Percentiles rank a stretch among this genome's conserved stretches.
These are phyloP conservation scores for Gymnopilus junonius DNA, from an alignment of 768 basidiomycete species.

Conservation along the genomic window DNA sequence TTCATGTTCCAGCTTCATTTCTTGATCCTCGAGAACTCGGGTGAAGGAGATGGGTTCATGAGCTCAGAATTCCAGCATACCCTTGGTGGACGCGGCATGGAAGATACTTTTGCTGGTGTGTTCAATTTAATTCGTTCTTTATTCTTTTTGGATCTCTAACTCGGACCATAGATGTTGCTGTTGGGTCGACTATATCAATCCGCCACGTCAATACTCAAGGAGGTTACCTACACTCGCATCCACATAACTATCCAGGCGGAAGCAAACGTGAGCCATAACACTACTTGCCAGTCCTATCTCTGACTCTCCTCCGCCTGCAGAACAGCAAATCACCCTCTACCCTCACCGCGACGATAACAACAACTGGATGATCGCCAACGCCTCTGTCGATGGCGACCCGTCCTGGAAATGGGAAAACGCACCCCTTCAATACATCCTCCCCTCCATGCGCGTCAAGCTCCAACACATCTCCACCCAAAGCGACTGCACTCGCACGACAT, in stretches of 20 bases:
- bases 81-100: slow-evolving; percentile 85
- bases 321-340: slow-evolving; percentile 99
- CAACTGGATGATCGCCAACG: slow-evolving; percentile 85
- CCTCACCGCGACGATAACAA: slow-evolving; percentile 99
- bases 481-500: slow-evolving; percentile 94
- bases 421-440: slow-evolving; percentile 66
- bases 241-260: slow-evolving; percentile 87
- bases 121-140: too few species aligned
- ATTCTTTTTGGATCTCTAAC: neutral
- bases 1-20: slow-evolving; percentile 97
- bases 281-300: neutral
- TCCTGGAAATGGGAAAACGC: slow-evolving; percentile 48
- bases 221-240: slow-evolving; percentile 97
- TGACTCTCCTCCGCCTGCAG: slow-evolving; percentile 42
- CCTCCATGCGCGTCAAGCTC: slow-evolving; percentile 77
- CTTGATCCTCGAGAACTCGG: slow-evolving; percentile 82
- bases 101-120: slow-evolving; percentile 87
- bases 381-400: slow-evolving; percentile 49
- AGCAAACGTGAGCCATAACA: slow-evolving; percentile 68
- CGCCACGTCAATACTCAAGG: slow-evolving; percentile 97
- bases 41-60: slow-evolving; percentile 99
- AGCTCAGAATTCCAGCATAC: slow-evolving; percentile 99
- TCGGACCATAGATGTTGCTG: slow-evolving; percentile 66
- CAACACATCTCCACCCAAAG: slow-evolving; percentile 83
- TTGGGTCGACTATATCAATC: slow-evolving; percentile 83